Evolutionary conservation across 176 grass and related monocot genomes (phyloP), one percentile per base, ranked within the genome.

Genomic region (Carex kokanica): DNA sequence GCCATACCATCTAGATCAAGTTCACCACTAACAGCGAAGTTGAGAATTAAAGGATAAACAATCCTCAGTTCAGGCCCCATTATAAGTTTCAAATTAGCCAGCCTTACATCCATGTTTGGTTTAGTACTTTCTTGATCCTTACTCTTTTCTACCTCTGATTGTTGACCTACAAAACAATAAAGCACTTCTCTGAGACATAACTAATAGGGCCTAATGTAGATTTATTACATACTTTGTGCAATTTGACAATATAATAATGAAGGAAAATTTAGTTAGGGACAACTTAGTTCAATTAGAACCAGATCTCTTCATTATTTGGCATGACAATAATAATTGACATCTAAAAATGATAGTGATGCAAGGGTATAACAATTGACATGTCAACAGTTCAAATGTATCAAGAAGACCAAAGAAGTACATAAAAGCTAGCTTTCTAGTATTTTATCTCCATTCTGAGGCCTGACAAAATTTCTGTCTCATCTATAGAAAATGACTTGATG

Each of bases 21-120:
- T 52, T 98, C 93, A 78, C 96, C 93, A 60, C 91, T 95, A 47
- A 95, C 96, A 41, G 91, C 96, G 61, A 98, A 98, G 65, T 98
- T 98, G 57, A 98, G 86, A 90, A 98, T 95, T 91, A 98, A 78
- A 84, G 96, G 93, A 86, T 98, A 98, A 74, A 95, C 89, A 73
- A 98, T 91, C 80, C 96, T 93, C 79, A 98, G 81, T 80, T 98
- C 93, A 86, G 96, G 96, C 87, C 96, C 96, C 85, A 98, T 74
- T 9, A 84, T 95, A 64, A 98, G 82, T 79, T 95, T 98, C 84
- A 98, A 85, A 84, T 95, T 88, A 83, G 87, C 92, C 25, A 98
- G 86, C 73, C 89, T 86, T 18, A 90, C 80, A 88, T 98, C 96
- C 74, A 91, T 85, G 72, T 84, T 84, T 52, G 89, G 85, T 70